A percentile compares a stretch with the other conserved stretches of the same genome.
Conservation (phyloP, 2,329 filamentous ascomycete species). For the Shiraia bambusicola region DNA sequence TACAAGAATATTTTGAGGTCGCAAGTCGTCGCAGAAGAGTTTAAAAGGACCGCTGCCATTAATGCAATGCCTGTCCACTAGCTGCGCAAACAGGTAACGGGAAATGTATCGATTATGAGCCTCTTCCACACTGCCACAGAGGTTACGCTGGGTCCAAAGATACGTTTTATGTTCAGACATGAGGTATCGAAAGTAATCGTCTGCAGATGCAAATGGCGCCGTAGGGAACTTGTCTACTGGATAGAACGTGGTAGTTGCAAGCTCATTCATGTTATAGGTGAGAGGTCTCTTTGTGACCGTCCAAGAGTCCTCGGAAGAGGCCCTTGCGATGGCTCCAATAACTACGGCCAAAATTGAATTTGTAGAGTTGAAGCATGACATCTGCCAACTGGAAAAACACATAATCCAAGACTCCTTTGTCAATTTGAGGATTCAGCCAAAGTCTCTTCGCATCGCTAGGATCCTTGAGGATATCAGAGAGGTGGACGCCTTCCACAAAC, state of each 20-base stretch:
- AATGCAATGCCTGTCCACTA: slow-evolving; percentile 14
- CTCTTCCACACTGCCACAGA: slow-evolving; percentile 22
- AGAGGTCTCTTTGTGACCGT: slow-evolving; percentile 25
- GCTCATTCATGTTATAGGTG: slow-evolving; percentile 19
- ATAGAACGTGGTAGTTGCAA: slow-evolving; percentile 28
- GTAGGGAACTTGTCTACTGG: slow-evolving; percentile 33
- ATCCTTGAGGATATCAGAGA: slow-evolving; percentile 2
- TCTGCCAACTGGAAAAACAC: slow-evolving; percentile 22
- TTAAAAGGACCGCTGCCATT: slow-evolving; percentile 42
- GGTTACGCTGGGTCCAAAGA: slow-evolving; percentile 24
- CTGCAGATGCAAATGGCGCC: slow-evolving; percentile 20
- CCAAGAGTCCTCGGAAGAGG: slow-evolving; percentile 26
- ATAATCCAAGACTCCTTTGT: slow-evolving; percentile 18
- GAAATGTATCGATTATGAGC: slow-evolving; percentile 27
- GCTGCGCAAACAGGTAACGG: slow-evolving; percentile 15
- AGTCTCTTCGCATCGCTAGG: slow-evolving; percentile 9
- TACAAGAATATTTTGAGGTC: slow-evolving; percentile 44
- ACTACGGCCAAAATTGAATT: slow-evolving; percentile 12
- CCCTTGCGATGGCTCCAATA: slow-evolving; percentile 38
- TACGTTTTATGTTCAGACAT: slow-evolving; percentile 19
- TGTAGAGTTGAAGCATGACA: slow-evolving; percentile 16
- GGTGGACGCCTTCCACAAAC: slow-evolving; percentile 3
- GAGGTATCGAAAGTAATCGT: slow-evolving; percentile 20
- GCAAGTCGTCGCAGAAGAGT: slow-evolving; percentile 46
- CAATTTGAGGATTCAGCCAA: slow-evolving; percentile 8